Evolutionary conservation across 83 land plant species (phyloP).

Genomic region (Picea abies): DNA sequence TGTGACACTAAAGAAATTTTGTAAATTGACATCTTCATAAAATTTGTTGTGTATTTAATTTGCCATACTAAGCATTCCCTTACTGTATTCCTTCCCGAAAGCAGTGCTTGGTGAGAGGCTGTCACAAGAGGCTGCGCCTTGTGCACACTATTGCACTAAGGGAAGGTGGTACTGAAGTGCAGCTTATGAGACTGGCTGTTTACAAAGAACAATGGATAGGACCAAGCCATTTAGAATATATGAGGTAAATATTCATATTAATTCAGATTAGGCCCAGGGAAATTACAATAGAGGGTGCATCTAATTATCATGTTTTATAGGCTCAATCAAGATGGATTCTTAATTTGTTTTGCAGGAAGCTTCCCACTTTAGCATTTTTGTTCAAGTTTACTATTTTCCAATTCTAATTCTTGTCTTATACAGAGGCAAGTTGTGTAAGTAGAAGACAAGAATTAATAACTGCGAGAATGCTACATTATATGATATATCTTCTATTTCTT

Average conservation of each 20-base stretch:
- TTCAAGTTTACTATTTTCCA: neutral
- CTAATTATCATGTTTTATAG: neutral
- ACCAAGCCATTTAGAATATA: slow-evolving; percentile 52
- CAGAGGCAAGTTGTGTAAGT: neutral
- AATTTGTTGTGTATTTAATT: neutral
- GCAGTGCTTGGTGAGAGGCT: slow-evolving; percentile 96
- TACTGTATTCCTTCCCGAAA: neutral
- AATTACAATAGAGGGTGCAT: neutral
- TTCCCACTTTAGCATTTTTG: neutral
- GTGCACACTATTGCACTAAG: slow-evolving; percentile 89
- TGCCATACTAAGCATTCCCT: neutral
- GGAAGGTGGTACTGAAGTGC: slow-evolving; percentile 75
- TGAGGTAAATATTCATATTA: slow-evolving; percentile 45
- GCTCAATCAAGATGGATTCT: neutral
- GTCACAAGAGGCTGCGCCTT: slow-evolving; percentile 88
- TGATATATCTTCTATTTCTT: neutral
- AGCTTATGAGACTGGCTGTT: slow-evolving; percentile 83
- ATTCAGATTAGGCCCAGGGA: neutral
- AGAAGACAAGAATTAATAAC: neutral
- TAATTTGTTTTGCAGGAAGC: neutral
- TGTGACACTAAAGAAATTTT: neutral
- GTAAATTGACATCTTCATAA: neutral
- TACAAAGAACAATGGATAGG: slow-evolving; percentile 94
- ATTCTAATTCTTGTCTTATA: neutral
- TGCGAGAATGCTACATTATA: neutral